A percentile compares a stretch with the other conserved stretches of the same genome.
These are phyloP conservation scores for Debaryomyces hansenii DNA, from an alignment of 805 yeast genomes.

Conservation along the genomic window DNA sequence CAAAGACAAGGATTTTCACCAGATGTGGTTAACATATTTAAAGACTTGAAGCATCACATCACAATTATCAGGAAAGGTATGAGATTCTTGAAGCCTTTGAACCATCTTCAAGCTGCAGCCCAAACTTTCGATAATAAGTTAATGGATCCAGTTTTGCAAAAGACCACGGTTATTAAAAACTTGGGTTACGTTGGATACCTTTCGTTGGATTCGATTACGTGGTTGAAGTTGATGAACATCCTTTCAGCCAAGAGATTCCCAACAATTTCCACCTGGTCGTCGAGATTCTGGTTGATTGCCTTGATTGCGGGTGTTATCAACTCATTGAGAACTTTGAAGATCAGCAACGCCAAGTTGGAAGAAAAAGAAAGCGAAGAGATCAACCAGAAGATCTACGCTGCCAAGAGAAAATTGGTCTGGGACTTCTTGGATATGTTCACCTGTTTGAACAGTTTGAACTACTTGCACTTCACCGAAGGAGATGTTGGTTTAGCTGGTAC, in stretches of 20 bases:
- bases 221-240: constrained; percentile 60
- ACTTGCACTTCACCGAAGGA: constrained; percentile 69
- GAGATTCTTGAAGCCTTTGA: constrained; percentile 80
- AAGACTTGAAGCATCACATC: constrained; percentile 59
- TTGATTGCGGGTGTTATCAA: constrained; percentile 61
- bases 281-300: constrained; percentile 77
- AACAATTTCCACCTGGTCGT: constrained; percentile 55
- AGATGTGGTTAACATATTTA: constrained; percentile 48
- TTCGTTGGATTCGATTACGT: constrained; percentile 60
- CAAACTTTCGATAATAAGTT: constrained; percentile 70
- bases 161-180: constrained; percentile 54
- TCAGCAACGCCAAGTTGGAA: constrained; percentile 38
- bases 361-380: constrained; percentile 37
- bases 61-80: constrained; percentile 77
- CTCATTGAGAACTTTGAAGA: constrained; percentile 53
- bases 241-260: constrained; percentile 47
- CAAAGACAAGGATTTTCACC: constrained; percentile 54
- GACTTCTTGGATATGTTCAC: constrained; percentile 73
- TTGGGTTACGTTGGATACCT: constrained; percentile 64
- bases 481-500: constrained; percentile 82
- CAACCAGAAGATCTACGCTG: constrained; percentile 44
- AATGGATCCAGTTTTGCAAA: constrained; percentile 56
- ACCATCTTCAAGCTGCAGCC: constrained; percentile 68
- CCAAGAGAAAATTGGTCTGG: constrained; percentile 69
- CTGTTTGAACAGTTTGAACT: constrained; percentile 66